phyloP scores from a whole-genome alignment of 768 basidiomycete species.

The Lentinula edodes region DNA sequence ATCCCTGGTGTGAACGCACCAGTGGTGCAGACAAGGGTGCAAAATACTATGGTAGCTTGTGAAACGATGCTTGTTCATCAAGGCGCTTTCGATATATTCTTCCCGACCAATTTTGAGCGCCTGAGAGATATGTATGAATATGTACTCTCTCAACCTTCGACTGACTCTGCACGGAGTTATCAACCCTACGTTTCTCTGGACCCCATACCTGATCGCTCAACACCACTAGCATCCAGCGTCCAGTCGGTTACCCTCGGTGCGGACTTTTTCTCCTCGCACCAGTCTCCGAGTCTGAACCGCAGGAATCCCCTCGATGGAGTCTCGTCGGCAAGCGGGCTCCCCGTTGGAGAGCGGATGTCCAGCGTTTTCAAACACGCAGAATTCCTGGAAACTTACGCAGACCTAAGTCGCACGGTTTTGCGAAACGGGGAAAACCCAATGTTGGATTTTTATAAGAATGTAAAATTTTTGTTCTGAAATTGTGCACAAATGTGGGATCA shows the following conservation, averaged over 20 bases:
- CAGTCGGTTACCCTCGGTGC: conserved; percentile 48
- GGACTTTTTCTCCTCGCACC: conserved; percentile 72
- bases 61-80: conserved; percentile 87
- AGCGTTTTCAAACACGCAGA: conserved; percentile 84
- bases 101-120: conserved; percentile 85
- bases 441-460: conserved; percentile 88
- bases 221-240: conserved; percentile 47
- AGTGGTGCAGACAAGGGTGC: conserved; percentile 92
- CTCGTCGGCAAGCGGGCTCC: conserved; percentile 66
- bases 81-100: conserved; percentile 98
- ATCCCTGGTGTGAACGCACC: conserved; percentile 76
- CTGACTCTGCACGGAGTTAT: conserved; percentile 9
- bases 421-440: conserved; percentile 85
- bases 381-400: conserved; percentile 83
- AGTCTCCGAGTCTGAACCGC: conserved; percentile 50
- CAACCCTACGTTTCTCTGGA: conserved; percentile 14
- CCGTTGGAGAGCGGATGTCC: conserved; percentile 76
- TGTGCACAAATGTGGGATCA: background rate
- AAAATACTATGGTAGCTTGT: conserved; percentile 82
- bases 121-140: conserved; percentile 90
- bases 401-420: conserved; percentile 63
- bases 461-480: conserved; percentile 82
- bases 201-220: conserved; percentile 33
- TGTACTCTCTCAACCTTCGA: conserved; percentile 57
- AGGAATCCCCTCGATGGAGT: conserved; percentile 67